phyloP scores from a whole-genome alignment of 2,329 filamentous ascomycete genomes.

The Fusarium sterilihyphosum region DNA sequence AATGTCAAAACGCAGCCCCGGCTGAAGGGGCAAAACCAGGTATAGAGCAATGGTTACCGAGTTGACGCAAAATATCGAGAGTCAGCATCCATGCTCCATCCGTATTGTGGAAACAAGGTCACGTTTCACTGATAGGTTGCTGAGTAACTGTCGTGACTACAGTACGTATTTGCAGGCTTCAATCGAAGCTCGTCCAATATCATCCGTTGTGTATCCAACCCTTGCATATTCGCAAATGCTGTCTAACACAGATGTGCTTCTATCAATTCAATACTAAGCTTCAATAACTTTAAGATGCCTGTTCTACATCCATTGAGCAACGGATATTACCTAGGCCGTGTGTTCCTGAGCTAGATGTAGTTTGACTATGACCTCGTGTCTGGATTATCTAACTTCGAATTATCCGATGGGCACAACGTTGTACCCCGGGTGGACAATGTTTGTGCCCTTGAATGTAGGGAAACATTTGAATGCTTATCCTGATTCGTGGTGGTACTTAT shows the following conservation, averaged over 20 bases:
- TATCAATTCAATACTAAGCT: conserved; percentile 1
- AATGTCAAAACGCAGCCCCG: neutral
- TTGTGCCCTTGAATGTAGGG: neutral
- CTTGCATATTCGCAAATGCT: conserved; percentile 1
- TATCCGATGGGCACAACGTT: neutral
- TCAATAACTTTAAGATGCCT: neutral
- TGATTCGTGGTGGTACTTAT: neutral
- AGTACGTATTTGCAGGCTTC: conserved; percentile 1
- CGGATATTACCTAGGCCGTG: neutral
- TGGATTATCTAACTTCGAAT: conserved; percentile 1
- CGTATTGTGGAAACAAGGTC: conserved; percentile 6
- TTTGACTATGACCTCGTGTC: neutral
- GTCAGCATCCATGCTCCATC: conserved; percentile 14
- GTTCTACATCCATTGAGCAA: neutral
- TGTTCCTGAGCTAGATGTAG: neutral
- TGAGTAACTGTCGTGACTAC: conserved; percentile 25
- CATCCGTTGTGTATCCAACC: conserved; percentile 6
- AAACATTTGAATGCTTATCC: conserved; percentile 3
- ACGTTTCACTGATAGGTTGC: conserved; percentile 27
- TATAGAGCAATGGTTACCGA: neutral
- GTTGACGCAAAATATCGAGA: conserved; percentile 14
- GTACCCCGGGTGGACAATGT: neutral
- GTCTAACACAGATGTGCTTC: conserved; percentile 16
- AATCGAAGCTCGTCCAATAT: neutral
- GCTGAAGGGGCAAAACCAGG: neutral